Evolutionary conservation across 148 eudicot species (phyloP), one percentile per base, ranked within the genome.

Genomic region (Arbutus unedo): DNA sequence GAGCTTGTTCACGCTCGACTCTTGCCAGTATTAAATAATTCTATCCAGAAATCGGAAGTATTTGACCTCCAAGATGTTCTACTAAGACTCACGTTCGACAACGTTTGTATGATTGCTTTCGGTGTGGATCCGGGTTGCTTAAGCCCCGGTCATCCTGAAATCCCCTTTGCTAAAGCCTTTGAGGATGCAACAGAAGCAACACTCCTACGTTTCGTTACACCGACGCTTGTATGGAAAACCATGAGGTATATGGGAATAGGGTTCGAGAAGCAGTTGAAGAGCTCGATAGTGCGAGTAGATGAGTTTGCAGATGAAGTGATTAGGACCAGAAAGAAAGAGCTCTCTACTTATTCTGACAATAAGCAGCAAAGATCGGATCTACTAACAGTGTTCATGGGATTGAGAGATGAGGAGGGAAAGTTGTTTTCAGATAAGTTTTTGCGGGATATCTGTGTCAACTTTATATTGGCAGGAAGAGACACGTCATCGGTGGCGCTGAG

Each of bases 101-200:
- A 93, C 41, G 93, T 95, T 6, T 95, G 97, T 80, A 92, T 91
- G 91, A 91, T 95, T 19, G 98, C 97, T 15, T 95, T 95, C 62
- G 98, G 98, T 49, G 98, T 92, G 4, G 98, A 95, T 67, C 97
- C 97, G 0, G 97, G 97, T 3, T 95, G 98, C 80, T 82, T 93
- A 4, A 45, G 87, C 4, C 90, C 83, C 0, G 95, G 93, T 19
- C 84, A 89, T 16, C 97, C 95, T 0, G 89, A 90, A 7, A 89
- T 95, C 18, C 92, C 97, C 1, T 95, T 95, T 80, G 97, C 97
- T 23, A 79, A 81, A 31, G 92, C 97, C 5, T 95, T 95, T 31
- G 98, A 95, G 81, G 89, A 89, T 8, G 98, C 98, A n/a, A 95
- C 97, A 4, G 92, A 93, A 78, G 94, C 94, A 14, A 87, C 95